Evolutionary conservation across 2,329 filamentous ascomycete genomes (phyloP).

Genomic region (Paraconiothyrium brasiliense): DNA sequence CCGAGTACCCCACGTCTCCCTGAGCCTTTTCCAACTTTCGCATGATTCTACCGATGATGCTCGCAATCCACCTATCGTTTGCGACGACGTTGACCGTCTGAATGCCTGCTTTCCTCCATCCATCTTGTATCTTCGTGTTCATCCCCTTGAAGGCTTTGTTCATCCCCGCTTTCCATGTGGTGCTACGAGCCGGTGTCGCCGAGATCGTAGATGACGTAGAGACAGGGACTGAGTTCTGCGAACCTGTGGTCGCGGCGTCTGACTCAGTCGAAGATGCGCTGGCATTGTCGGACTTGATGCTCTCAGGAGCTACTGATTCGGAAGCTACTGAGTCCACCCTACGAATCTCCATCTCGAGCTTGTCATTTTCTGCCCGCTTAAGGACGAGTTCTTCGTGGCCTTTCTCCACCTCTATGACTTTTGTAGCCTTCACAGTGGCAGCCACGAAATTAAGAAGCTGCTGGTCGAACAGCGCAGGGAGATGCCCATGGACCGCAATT

Average conservation of each 20-base stretch:
- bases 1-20: constrained; percentile 62
- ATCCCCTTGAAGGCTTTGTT: constrained; percentile 43
- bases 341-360: constrained; percentile 38
- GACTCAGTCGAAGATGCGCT: constrained; percentile 14
- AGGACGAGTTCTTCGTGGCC: constrained; percentile 49
- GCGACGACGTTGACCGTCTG: constrained; percentile 54
- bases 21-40: constrained; percentile 59
- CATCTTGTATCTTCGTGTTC: constrained; percentile 52
- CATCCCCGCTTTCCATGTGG: constrained; percentile 29
- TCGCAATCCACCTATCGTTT: constrained; percentile 66
- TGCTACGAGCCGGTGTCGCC: constrained; percentile 33
- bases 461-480: constrained; percentile 62
- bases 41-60: constrained; percentile 62
- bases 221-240: constrained; percentile 12
- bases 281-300: constrained; percentile 32
- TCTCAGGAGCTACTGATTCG: constrained; percentile 29
- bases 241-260: constrained; percentile 4
- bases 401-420: constrained; percentile 64
- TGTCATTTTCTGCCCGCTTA: constrained; percentile 31
- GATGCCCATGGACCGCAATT: constrained; percentile 58
- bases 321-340: constrained; percentile 33
- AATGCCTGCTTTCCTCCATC: constrained; percentile 58
- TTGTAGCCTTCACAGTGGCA: constrained; percentile 65
- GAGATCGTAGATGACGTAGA: constrained; percentile 3
- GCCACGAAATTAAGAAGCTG: constrained; percentile 64